phyloP scores from a whole-genome alignment of 768 basidiomycete species.

The Lactarius vividus region DNA sequence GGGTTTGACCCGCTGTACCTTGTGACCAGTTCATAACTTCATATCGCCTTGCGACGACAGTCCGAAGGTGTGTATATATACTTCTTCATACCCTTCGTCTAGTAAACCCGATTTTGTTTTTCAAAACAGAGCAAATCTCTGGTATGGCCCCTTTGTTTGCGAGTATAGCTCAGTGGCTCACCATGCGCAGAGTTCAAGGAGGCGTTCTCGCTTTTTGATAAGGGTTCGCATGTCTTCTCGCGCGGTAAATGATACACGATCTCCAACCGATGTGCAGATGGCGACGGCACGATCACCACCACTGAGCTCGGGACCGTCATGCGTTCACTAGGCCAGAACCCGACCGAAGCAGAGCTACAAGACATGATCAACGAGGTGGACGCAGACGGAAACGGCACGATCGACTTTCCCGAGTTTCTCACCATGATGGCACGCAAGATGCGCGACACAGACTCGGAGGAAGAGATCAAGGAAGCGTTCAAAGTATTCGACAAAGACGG shows the following conservation, averaged over 20 bases:
- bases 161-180: not conserved
- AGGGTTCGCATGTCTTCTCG: slow-evolving; percentile 52
- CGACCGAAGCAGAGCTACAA: slow-evolving; percentile 85
- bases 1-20: not conserved
- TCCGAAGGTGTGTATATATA: slow-evolving; percentile 51
- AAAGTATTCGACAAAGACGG: slow-evolving; percentile 96
- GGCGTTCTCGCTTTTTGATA: slow-evolving; percentile 97
- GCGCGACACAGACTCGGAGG: slow-evolving; percentile 89
- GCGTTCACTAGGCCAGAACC: slow-evolving; percentile 91
- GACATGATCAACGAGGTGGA: slow-evolving; percentile 97
- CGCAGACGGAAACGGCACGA: slow-evolving; percentile 83
- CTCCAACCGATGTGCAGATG: slow-evolving; percentile 48
- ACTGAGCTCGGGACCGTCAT: slow-evolving; percentile 90
- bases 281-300: slow-evolving; percentile 91
- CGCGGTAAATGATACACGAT: not conserved
- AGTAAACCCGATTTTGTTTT: not conserved
- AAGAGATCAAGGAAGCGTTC: slow-evolving; percentile 96
- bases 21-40: not conserved
- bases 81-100: slow-evolving; percentile 3
- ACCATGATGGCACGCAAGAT: slow-evolving; percentile 87
- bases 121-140: slow-evolving; percentile 76
- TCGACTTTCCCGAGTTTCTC: slow-evolving; percentile 79
- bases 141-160: slow-evolving; percentile 48
- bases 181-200: slow-evolving; percentile 90
- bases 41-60: slow-evolving; percentile 35